phyloP scores from a whole-genome alignment of 805 yeast species.

The Pichia nakasei region DNA sequence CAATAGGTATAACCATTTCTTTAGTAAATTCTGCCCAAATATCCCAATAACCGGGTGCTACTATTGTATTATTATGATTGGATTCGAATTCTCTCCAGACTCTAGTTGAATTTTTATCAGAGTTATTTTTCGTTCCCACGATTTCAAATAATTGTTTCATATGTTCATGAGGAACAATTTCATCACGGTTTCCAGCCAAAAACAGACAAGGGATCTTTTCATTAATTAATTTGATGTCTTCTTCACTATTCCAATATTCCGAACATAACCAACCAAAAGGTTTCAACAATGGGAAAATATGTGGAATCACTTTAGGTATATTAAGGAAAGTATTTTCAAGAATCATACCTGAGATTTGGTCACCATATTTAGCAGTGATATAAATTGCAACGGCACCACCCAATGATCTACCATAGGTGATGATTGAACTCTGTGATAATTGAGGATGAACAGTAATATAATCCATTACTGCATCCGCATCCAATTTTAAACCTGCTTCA shows the following conservation, averaged over 20 bases:
- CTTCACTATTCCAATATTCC: conserved; percentile 77
- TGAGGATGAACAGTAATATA: conserved; percentile 47
- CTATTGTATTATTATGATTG: conserved; percentile 76
- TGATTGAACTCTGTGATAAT: conserved; percentile 42
- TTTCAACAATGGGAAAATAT: conserved; percentile 59
- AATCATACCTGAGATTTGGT: conserved; percentile 45
- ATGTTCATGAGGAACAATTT: conserved; percentile 84
- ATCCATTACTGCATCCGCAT: conserved; percentile 64
- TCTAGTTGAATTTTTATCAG: conserved; percentile 45
- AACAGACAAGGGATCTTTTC: conserved; percentile 56
- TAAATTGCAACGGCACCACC: conserved; percentile 95
- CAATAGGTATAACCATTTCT: conserved; percentile 31
- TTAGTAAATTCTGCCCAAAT: conserved; percentile 47
- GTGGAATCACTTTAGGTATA: conserved; percentile 62
- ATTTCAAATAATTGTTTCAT: conserved; percentile 46
- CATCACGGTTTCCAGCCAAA: conserved; percentile 70
- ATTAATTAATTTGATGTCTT: conserved; percentile 42
- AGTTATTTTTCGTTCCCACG: conserved; percentile 16
- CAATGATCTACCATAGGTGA: conserved; percentile 79
- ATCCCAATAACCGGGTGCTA: conserved; percentile 74
- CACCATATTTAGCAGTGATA: conserved; percentile 53
- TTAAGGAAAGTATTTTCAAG: conserved; percentile 83
- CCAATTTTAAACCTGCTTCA: conserved; percentile 73
- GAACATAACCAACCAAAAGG: conserved; percentile 48
- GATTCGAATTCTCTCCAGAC: conserved; percentile 48